Evolutionary conservation across 306 rosid species (phyloP).

Genomic region (Dalbergia oliveri): DNA sequence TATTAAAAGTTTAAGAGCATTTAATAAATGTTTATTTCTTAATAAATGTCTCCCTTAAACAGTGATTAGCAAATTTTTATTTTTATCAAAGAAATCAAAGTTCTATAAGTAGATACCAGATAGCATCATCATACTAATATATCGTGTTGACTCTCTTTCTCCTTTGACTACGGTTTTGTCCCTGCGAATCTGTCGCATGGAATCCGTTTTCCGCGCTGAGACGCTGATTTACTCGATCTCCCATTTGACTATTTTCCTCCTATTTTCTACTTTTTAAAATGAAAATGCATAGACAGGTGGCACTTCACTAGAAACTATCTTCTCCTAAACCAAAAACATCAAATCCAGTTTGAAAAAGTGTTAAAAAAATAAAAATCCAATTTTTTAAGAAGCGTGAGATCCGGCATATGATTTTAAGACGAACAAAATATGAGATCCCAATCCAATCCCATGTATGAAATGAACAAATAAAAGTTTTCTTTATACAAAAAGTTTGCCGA

Average conservation of each 20-base stretch:
- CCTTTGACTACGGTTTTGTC: conserved; percentile 29
- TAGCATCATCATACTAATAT: not conserved
- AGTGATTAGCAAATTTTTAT: too few species aligned
- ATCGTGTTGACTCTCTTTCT: conserved; percentile 15
- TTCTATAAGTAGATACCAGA: not conserved
- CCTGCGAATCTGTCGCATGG: conserved; percentile 3
- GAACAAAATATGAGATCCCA: not conserved
- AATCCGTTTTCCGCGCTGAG: conserved; percentile 48
- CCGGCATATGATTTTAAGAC: not conserved
- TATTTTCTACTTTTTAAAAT: not conserved
- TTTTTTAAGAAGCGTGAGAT: not conserved
- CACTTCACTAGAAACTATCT: not conserved
- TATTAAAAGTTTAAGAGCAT: too few species aligned
- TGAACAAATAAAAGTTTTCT: not conserved
- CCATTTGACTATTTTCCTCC: not conserved
- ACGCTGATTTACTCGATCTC: not conserved
- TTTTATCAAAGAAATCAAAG: too few species aligned
- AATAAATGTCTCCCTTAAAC: too few species aligned
- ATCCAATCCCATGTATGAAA: conserved; percentile 21
- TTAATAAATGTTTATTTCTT: too few species aligned
- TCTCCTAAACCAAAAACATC: not conserved
- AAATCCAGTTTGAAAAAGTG: not conserved
- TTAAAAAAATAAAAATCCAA: not conserved
- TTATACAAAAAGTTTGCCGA: conserved; percentile 23
- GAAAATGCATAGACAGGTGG: not conserved